These are phyloP conservation scores for Hypoxylon sp. DNA, from an alignment of 2,329 filamentous ascomycete genomes.

Conservation along the genomic window DNA sequence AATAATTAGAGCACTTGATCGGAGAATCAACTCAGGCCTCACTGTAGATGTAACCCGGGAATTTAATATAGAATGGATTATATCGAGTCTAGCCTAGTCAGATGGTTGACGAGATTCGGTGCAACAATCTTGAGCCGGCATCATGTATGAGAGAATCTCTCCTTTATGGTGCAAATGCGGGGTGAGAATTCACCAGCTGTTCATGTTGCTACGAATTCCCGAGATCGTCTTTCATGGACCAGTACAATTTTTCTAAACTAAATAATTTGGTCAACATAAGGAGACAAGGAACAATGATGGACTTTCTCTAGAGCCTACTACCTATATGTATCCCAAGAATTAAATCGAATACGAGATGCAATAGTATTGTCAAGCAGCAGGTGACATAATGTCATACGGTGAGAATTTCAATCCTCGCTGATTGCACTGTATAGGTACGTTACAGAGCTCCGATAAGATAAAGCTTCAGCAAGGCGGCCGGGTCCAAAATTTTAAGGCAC, in stretches of 20 bases:
- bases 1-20: neutral
- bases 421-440: neutral
- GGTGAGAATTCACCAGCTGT: slow-evolving; percentile 21
- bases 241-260: neutral
- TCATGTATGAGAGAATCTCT: slow-evolving; percentile 25
- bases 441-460: slow-evolving; percentile 42
- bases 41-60: neutral
- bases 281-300: neutral
- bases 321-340: neutral
- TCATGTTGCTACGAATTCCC: neutral
- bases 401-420: neutral
- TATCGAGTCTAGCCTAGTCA: neutral
- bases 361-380: neutral
- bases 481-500: slow-evolving; percentile 36
- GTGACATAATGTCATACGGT: slow-evolving; percentile 12
- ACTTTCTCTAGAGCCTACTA: neutral
- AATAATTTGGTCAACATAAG: neutral
- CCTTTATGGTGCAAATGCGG: slow-evolving; percentile 32
- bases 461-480: slow-evolving; percentile 32
- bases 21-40: neutral
- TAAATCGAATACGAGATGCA: neutral
- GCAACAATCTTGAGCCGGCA: neutral
- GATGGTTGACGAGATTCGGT: neutral
- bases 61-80: neutral
- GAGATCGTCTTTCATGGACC: neutral